Percentiles rank a stretch among this genome's conserved stretches.
These are phyloP conservation scores for Talaromyces sp. DNA, from an alignment of 2,329 filamentous ascomycete species.

Conservation along the genomic window DNA sequence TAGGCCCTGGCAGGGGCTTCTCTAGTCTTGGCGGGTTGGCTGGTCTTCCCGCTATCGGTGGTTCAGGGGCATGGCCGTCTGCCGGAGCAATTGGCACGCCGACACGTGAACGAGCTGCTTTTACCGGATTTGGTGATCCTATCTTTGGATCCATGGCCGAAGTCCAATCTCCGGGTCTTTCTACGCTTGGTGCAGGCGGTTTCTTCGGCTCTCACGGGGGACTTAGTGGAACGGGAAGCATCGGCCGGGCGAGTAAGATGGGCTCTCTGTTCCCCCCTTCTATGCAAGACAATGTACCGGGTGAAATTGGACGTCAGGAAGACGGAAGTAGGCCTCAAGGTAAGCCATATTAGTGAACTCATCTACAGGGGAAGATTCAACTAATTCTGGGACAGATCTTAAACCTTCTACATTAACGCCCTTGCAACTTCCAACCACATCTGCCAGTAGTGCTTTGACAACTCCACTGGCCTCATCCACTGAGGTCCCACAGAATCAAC, in stretches of 20 bases:
- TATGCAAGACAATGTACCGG: slow-evolving; percentile 88
- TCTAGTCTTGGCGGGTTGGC: slow-evolving; percentile 54
- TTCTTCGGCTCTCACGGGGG: slow-evolving; percentile 63
- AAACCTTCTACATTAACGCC: slow-evolving; percentile 31
- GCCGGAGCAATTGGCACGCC: slow-evolving; percentile 74
- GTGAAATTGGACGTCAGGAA: slow-evolving; percentile 59
- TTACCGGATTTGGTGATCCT: slow-evolving; percentile 54
- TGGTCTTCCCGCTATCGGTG: slow-evolving; percentile 54
- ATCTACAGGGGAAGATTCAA: not conserved
- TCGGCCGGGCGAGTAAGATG: slow-evolving; percentile 75
- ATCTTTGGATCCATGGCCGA: slow-evolving; percentile 76
- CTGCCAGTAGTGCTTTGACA: slow-evolving; percentile 34
- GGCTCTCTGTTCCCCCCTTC: slow-evolving; percentile 81
- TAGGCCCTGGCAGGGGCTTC: slow-evolving; percentile 69
- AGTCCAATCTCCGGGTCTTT: slow-evolving; percentile 54
- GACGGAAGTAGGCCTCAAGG: slow-evolving; percentile 57
- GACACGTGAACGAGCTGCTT: slow-evolving; percentile 53
- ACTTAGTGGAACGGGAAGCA: slow-evolving; percentile 59
- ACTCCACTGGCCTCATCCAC: slow-evolving; percentile 28
- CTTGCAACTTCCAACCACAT: slow-evolving; percentile 33
- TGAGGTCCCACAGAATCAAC: slow-evolving; percentile 31
- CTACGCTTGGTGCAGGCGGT: slow-evolving; percentile 41
- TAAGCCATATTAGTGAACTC: slow-evolving; percentile 25
- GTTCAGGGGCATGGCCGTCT: slow-evolving; percentile 48
- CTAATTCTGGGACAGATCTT: slow-evolving; percentile 18